Evolutionary conservation across 2,329 filamentous ascomycete genomes (phyloP).

Genomic region (Geosmithia morbida): DNA sequence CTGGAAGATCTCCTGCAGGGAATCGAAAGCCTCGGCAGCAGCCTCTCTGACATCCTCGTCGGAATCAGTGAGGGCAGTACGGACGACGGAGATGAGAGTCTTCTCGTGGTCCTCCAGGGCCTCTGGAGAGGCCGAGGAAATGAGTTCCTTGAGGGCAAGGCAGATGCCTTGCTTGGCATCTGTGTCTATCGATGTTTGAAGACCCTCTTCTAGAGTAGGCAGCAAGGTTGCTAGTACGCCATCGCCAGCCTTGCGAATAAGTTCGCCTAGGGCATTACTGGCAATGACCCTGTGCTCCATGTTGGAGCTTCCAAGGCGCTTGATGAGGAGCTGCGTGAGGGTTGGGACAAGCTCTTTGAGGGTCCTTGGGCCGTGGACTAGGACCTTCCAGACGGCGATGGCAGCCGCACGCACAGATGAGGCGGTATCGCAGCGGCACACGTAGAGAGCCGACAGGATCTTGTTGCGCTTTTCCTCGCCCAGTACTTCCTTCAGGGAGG

Average conservation of each 20-base stretch:
- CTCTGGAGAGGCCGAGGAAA: slow-evolving; percentile 76
- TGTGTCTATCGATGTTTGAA: slow-evolving; percentile 76
- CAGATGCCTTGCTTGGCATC: slow-evolving; percentile 96
- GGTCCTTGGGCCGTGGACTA: slow-evolving; percentile 81
- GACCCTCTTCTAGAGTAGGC: slow-evolving; percentile 81
- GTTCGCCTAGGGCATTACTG: slow-evolving; percentile 87
- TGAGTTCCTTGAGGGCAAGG: slow-evolving; percentile 86
- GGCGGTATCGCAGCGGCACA: slow-evolving; percentile 94
- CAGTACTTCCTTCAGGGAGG: slow-evolving; percentile 85
- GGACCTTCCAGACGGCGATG: slow-evolving; percentile 88
- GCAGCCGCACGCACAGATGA: slow-evolving; percentile 80
- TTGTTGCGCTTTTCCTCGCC: slow-evolving; percentile 95
- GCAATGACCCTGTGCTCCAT: slow-evolving; percentile 99
- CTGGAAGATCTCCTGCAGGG: slow-evolving; percentile 82
- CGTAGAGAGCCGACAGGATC: slow-evolving; percentile 91
- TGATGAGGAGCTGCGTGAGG: slow-evolving; percentile 87
- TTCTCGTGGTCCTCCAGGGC: slow-evolving; percentile 90
- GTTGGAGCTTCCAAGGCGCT: slow-evolving; percentile 84
- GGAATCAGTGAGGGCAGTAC: slow-evolving; percentile 80
- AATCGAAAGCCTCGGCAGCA: slow-evolving; percentile 93
- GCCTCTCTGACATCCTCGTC: slow-evolving; percentile 86
- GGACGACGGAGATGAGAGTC: slow-evolving; percentile 85
- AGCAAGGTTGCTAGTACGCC: slow-evolving; percentile 77
- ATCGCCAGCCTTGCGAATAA: slow-evolving; percentile 94
- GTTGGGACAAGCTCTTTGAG: slow-evolving; percentile 93